Conservation (phyloP, 148 eudicot genomes). For the Chenopodium berlandieri region DNA sequence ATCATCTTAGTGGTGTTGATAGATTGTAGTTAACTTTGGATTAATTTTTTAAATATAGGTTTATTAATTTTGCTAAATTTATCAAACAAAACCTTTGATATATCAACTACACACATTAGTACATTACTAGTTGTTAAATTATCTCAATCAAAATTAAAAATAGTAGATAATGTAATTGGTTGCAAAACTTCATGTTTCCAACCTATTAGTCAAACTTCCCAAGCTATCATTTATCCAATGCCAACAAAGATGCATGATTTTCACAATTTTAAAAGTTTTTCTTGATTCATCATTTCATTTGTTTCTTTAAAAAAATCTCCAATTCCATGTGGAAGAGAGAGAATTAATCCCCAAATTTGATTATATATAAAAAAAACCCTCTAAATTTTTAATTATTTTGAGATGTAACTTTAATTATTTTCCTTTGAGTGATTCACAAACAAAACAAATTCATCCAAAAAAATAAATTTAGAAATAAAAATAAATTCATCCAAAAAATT, state of each 20-base stretch:
- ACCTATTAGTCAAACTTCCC: background rate
- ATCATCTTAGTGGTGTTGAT: no score
- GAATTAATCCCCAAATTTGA: background rate
- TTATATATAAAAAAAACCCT: background rate
- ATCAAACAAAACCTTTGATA: no score
- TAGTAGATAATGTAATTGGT: background rate
- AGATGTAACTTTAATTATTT: no score
- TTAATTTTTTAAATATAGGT: no score
- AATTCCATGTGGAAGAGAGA: constrained; percentile 4
- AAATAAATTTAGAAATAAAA: background rate
- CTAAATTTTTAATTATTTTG: background rate
- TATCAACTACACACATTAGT: no score
- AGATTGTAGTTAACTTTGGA: no score
- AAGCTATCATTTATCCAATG: constrained; percentile 4
- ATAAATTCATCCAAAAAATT: background rate
- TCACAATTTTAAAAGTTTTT: background rate
- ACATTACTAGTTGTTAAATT: background rate
- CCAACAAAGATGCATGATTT: background rate
- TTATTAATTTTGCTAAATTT: no score
- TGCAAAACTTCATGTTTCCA: background rate
- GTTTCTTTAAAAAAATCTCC: background rate
- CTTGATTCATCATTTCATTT: background rate
- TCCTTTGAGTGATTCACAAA: constrained; percentile 9
- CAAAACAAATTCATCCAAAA: constrained; percentile 1
- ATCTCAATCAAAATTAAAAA: background rate